phyloP scores from a whole-genome alignment of 805 yeast genomes.

The Lipomyces yamanashiensis region DNA sequence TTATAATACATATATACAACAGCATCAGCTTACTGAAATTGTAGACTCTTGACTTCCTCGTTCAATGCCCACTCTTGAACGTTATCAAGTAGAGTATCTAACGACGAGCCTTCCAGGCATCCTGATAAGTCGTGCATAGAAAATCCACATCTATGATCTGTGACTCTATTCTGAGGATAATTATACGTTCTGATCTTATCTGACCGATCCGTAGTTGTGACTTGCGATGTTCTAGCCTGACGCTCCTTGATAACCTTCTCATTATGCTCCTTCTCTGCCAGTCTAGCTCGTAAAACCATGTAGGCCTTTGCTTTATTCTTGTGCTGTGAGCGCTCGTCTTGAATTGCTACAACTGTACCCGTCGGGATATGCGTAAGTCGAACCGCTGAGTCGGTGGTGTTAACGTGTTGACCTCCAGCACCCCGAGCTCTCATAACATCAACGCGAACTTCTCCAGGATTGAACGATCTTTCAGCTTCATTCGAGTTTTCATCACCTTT shows the following conservation, averaged over 20 bases:
- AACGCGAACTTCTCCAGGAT: conserved; percentile 84
- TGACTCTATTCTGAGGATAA: conserved; percentile 87
- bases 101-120: conserved; percentile 58
- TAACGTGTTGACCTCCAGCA: conserved; percentile 97
- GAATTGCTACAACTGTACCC: conserved; percentile 86
- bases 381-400: conserved; percentile 96
- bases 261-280: conserved; percentile 78
- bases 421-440: conserved; percentile 99
- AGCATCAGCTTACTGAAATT: not conserved
- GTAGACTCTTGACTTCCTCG: conserved; percentile 30
- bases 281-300: conserved; percentile 74
- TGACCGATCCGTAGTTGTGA: conserved; percentile 83
- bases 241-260: conserved; percentile 69
- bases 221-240: conserved; percentile 76
- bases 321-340: conserved; percentile 95
- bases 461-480: conserved; percentile 70
- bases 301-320: conserved; percentile 92
- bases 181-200: conserved; percentile 95
- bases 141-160: conserved; percentile 89
- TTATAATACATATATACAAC: conserved; percentile 16
- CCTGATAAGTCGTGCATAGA: conserved; percentile 77
- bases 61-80: conserved; percentile 35
- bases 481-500: conserved; percentile 56
- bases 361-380: conserved; percentile 90
- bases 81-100: conserved; percentile 34